These are phyloP conservation scores for Trifolium dubium DNA, from an alignment of 306 rosid species.

Conservation along the genomic window DNA sequence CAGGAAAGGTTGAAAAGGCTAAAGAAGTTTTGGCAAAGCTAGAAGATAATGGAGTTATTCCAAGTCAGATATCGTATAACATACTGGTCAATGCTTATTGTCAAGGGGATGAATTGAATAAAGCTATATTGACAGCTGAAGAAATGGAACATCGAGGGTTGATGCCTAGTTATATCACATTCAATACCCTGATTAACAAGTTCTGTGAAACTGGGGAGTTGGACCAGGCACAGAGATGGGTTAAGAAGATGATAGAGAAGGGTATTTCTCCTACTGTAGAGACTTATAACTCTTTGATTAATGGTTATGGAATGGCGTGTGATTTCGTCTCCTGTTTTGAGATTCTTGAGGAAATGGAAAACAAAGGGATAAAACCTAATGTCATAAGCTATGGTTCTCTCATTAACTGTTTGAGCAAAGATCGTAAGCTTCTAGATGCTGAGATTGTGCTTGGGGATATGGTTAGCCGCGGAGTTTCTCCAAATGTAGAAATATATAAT, in stretches of 20 bases:
- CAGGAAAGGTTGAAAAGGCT: slow-evolving; percentile 64
- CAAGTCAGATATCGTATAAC: slow-evolving; percentile 60
- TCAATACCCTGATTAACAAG: slow-evolving; percentile 64
- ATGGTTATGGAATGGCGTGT: slow-evolving; percentile 61
- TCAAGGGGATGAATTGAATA: slow-evolving; percentile 55
- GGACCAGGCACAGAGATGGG: slow-evolving; percentile 74
- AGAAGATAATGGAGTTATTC: slow-evolving; percentile 53
- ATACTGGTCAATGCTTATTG: slow-evolving; percentile 72
- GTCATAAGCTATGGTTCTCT: slow-evolving; percentile 78
- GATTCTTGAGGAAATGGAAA: slow-evolving; percentile 81
- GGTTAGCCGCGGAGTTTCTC: slow-evolving; percentile 60
- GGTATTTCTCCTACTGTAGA: slow-evolving; percentile 62
- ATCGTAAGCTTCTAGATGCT: slow-evolving; percentile 72
- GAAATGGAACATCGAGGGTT: slow-evolving; percentile 65
- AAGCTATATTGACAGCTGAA: slow-evolving; percentile 50
- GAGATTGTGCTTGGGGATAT: slow-evolving; percentile 67
- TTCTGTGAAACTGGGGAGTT: slow-evolving; percentile 61
- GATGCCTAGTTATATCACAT: slow-evolving; percentile 63
- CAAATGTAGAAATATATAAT: slow-evolving; percentile 75
- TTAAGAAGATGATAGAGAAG: slow-evolving; percentile 66
- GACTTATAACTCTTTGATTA: slow-evolving; percentile 64
- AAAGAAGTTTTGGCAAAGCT: slow-evolving; percentile 63
- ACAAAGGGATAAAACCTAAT: slow-evolving; percentile 66
- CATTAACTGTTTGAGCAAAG: slow-evolving; percentile 68
- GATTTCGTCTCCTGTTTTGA: slow-evolving; percentile 64